Base-by-base conservation (phyloP, 345 rosid genomes). In the Camelina laxa region DNA sequence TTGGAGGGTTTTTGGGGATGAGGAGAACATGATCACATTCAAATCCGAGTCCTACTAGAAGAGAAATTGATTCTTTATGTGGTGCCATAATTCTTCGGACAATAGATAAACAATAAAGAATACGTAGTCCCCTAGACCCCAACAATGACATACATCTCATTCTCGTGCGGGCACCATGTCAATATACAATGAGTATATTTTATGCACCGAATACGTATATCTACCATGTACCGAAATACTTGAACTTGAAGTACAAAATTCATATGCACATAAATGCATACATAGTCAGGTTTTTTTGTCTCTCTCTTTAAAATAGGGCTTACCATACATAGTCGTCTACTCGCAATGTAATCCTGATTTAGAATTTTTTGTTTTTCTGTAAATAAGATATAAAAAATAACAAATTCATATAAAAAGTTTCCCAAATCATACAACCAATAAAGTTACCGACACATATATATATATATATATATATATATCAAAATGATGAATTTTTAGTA, bases 71-170 rank as follows among this genome's bases (percentile, higher is more conserved):
- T 39, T 39, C 0, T 3, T 39, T 10, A 38, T 51, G 12, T 51
- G 31, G 4, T 24, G 7, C 15, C 30, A 51, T 53, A 17, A 47
- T 3, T 10, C 27, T 50, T 50, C 20, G 27, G 27, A 5, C 4
- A 12, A 12, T 4, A 14, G 27, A 14, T 0, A 54, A 54, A 55
- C 5, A 47, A 47, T 16, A 47, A 47, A 7, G 11, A 50, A 35
- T 66, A 41, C 17, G 19, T 31, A 27, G 24, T 42, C 30, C 19
- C 20, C 36, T n/a, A 56, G 30, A 39, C 9, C 53, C 64, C 63
- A 69, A 69, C 54, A 56, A 4, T 69, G 64, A 41, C 42, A 69
- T 16, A 56, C 6, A 56, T 69, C 14, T 69, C 41, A 55, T 41
- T 69, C 63, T 55, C 13, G 5, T 68, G 30, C 19, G 6, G 35